Conservation (phyloP, 495 filamentous ascomycete genomes). For the Pseudomonodictys pantanalensis region DNA sequence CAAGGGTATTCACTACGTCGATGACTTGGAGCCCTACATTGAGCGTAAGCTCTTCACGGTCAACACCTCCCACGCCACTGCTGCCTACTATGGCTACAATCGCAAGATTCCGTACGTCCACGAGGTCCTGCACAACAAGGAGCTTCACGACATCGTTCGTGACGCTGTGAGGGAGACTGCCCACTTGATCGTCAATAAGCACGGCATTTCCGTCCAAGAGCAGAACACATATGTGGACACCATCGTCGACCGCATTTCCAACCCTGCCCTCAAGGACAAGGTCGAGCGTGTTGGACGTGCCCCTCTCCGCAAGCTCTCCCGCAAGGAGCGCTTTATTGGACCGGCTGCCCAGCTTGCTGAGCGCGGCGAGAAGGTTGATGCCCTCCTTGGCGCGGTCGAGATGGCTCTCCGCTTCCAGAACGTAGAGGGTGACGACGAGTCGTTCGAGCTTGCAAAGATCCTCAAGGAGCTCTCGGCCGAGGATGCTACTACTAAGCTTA, state of each 20-base stretch:
- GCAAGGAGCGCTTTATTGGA: slow-evolving; percentile 92
- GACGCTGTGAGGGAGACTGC: slow-evolving; percentile 78
- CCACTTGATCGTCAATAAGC: slow-evolving; percentile 78
- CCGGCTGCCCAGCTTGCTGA: slow-evolving; percentile 83
- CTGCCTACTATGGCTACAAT: slow-evolving; percentile 90
- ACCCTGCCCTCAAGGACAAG: slow-evolving; percentile 88
- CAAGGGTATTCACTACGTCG: slow-evolving; percentile 86
- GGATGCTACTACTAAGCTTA: slow-evolving; percentile 67
- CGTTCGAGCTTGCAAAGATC: slow-evolving; percentile 74
- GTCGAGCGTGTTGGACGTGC: slow-evolving; percentile 95
- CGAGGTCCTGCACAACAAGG: slow-evolving; percentile 67
- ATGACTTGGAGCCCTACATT: slow-evolving; percentile 88
- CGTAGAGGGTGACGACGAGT: slow-evolving; percentile 84
- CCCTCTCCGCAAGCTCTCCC: slow-evolving; percentile 84
- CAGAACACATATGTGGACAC: slow-evolving; percentile 87
- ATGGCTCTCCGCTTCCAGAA: slow-evolving; percentile 91
- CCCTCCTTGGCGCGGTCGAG: slow-evolving; percentile 72
- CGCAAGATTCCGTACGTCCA: slow-evolving; percentile 80
- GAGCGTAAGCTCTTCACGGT: slow-evolving; percentile 99
- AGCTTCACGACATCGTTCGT: slow-evolving; percentile 71
- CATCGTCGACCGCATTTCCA: slow-evolving; percentile 88
- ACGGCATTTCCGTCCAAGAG: slow-evolving; percentile 70
- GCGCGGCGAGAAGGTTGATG: slow-evolving; percentile 64
- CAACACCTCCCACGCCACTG: slow-evolving; percentile 97
- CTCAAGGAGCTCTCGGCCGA: slow-evolving; percentile 66